These are phyloP conservation scores for Pneumocystis jirovecii DNA, from an alignment of 1,139 yeast genomes.

Conservation along the genomic window DNA sequence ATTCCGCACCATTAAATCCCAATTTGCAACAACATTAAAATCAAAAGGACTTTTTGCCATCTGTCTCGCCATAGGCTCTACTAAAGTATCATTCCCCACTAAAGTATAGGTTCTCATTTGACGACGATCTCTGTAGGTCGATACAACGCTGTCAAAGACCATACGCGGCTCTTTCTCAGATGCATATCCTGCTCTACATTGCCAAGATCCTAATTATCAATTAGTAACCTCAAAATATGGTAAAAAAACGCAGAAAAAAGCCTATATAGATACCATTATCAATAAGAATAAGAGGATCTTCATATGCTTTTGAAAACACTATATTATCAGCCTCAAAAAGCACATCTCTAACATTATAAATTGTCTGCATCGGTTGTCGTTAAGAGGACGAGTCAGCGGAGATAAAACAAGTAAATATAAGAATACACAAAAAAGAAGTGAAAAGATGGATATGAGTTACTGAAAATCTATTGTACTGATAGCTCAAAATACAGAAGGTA, in stretches of 20 bases:
- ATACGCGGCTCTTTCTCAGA: conserved; percentile 40
- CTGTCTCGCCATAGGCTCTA: conserved; percentile 55
- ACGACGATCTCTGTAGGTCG: conserved; percentile 69
- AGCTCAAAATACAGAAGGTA: too few species aligned
- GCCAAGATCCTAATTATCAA: conserved; percentile 42
- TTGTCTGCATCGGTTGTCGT: neutral
- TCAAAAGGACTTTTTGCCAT: conserved; percentile 72
- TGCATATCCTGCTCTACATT: conserved; percentile 60
- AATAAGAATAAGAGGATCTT: conserved; percentile 10
- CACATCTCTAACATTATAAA: neutral
- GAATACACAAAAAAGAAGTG: neutral
- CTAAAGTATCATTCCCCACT: conserved; percentile 66
- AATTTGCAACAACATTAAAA: conserved; percentile 71
- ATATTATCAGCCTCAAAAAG: neutral
- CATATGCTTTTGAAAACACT: neutral
- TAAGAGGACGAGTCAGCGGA: neutral
- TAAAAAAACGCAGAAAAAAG: neutral
- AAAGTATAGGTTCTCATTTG: conserved; percentile 48
- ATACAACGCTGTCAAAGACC: conserved; percentile 51
- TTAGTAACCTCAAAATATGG: neutral
- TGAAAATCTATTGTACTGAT: too few species aligned
- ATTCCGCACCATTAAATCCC: conserved; percentile 44
- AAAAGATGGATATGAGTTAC: too few species aligned
- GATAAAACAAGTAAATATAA: neutral
- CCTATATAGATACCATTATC: conserved; percentile 9